Evolutionary conservation across 352 stramenopile genomes (phyloP).

Genomic region (Globisporangium spiculum): DNA sequence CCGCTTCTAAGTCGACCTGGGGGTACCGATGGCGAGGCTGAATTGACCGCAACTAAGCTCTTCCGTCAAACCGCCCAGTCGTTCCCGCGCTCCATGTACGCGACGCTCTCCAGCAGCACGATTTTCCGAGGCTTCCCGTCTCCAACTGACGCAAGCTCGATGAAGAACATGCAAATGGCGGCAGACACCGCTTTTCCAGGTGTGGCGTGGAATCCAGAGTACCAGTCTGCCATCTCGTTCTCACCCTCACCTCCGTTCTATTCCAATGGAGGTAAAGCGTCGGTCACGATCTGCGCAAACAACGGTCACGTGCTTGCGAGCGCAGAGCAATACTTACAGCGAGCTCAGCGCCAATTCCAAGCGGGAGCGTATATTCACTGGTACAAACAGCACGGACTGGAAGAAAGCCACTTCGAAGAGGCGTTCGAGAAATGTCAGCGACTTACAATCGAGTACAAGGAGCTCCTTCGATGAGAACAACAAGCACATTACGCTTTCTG

Average conservation of each 20-base stretch:
- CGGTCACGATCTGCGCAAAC: slow-evolving; percentile 29
- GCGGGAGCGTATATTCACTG: slow-evolving; percentile 40
- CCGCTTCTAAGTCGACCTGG: neutral
- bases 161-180: slow-evolving; percentile 1
- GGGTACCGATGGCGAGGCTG: neutral
- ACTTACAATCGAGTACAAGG: slow-evolving; percentile 27
- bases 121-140: slow-evolving; percentile 10
- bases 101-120: slow-evolving; percentile 6
- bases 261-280: slow-evolving; percentile 12
- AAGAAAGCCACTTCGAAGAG: slow-evolving; percentile 31
- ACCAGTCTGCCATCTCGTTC: neutral
- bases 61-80: slow-evolving; percentile 18
- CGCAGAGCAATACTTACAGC: slow-evolving; percentile 30
- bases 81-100: slow-evolving; percentile 7
- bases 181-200: slow-evolving; percentile 12
- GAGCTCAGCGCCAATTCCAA: slow-evolving; percentile 31
- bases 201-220: slow-evolving; percentile 16
- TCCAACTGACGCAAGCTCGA: neutral
- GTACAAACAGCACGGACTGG: slow-evolving; percentile 43
- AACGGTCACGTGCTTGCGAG: slow-evolving; percentile 29
- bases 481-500: neutral
- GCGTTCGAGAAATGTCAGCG: slow-evolving; percentile 28
- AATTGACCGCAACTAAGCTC: slow-evolving; percentile 6
- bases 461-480: slow-evolving; percentile 16
- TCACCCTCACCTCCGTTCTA: slow-evolving; percentile 23